Evolutionary conservation across 2,329 filamentous ascomycete species (phyloP).

Genomic region (Phyllachora maydis): DNA sequence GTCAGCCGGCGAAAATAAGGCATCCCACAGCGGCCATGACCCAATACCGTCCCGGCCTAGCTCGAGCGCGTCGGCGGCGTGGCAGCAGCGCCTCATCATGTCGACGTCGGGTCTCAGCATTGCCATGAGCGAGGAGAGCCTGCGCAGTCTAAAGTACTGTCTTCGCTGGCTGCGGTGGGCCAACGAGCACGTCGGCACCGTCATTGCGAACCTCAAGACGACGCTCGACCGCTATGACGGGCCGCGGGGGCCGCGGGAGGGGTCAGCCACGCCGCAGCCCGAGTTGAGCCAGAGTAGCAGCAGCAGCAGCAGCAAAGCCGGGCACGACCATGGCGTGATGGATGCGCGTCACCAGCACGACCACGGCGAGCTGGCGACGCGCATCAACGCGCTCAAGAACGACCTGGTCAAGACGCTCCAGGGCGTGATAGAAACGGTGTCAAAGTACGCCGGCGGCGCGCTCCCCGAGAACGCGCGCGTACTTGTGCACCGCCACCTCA

Average conservation of each 20-base stretch:
- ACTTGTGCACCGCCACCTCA: slow-evolving; percentile 67
- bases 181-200: slow-evolving; percentile 58
- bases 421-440: slow-evolving; percentile 66
- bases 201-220: slow-evolving; percentile 53
- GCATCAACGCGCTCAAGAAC: slow-evolving; percentile 44
- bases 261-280: too few relatives aligned
- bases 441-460: slow-evolving; percentile 76
- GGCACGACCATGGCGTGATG: slow-evolving; percentile 8
- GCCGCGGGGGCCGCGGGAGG: too few relatives aligned
- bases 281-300: slow-evolving; percentile 1
- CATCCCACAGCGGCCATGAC: too few relatives aligned
- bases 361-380: slow-evolving; percentile 29
- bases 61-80: slow-evolving; percentile 17
- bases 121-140: slow-evolving; percentile 75
- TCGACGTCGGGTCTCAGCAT: slow-evolving; percentile 81
- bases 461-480: slow-evolving; percentile 73
- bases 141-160: slow-evolving; percentile 70
- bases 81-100: slow-evolving; percentile 72
- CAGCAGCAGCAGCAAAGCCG: too few relatives aligned
- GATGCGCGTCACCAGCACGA: slow-evolving; percentile 11
- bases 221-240: slow-evolving; percentile 72
- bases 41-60: slow-evolving; percentile 8
- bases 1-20: slow-evolving; percentile 17
- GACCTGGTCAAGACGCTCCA: slow-evolving; percentile 66
- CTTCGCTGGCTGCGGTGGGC: slow-evolving; percentile 62